A percentile compares a stretch with the other conserved stretches of the same genome.
phyloP scores from a whole-genome alignment of 257 asterid genomes.

The Lithospermum erythrorhizon region DNA sequence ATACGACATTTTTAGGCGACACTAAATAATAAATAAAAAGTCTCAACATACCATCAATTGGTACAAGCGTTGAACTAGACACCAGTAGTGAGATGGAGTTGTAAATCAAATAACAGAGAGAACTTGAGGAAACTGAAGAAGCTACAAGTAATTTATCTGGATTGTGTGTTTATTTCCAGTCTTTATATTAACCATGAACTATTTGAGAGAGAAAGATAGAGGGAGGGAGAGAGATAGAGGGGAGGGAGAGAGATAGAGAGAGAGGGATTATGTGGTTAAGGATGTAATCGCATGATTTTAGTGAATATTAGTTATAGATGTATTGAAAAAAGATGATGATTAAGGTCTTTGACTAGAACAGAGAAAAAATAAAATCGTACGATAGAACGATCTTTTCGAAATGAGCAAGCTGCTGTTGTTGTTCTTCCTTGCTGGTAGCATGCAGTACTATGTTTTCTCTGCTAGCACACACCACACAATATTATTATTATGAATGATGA shows the following conservation, averaged over 20 bases:
- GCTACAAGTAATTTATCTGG: too few species aligned
- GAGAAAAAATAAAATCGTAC: background rate
- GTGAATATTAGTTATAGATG: background rate
- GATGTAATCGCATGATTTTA: background rate
- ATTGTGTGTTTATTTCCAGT: too few species aligned
- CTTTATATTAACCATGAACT: too few species aligned
- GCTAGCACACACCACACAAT: background rate
- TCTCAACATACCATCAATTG: too few species aligned
- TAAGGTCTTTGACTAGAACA: background rate
- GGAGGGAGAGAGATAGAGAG: background rate
- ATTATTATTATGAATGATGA: too few species aligned
- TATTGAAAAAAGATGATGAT: background rate
- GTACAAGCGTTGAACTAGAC: too few species aligned
- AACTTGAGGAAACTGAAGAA: too few species aligned
- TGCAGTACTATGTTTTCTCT: background rate
- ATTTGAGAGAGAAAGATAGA: background rate
- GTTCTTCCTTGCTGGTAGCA: background rate
- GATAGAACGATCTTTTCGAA: background rate
- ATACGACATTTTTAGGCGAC: too few species aligned
- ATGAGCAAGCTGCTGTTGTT: background rate
- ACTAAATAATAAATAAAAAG: too few species aligned
- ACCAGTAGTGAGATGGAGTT: too few species aligned
- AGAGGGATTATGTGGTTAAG: background rate
- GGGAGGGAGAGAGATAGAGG: background rate
- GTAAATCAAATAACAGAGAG: too few species aligned